Conservation (phyloP, 139 green algal genomes). For the Ostreobium quekettii region DNA sequence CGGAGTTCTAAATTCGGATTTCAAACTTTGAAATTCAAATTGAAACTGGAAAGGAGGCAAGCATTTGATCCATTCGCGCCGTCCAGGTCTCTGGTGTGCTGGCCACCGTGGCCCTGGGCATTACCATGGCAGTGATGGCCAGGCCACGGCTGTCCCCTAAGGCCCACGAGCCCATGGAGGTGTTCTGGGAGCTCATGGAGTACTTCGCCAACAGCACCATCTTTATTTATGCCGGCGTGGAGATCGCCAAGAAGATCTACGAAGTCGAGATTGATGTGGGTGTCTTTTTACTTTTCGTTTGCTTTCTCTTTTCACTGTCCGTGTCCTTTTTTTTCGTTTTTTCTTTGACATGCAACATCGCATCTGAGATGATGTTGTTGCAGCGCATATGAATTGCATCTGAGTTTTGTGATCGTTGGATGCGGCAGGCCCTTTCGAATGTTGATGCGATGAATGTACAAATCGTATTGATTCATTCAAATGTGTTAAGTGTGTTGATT, state of each 20-base stretch:
- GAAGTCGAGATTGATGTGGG: not conserved
- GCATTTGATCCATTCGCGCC: no score
- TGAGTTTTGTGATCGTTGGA: no score
- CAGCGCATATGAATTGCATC: no score
- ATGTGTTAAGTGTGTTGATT: no score
- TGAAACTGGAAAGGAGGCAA: no score
- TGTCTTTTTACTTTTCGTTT: not conserved
- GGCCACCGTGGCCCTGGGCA: constrained; percentile 34
- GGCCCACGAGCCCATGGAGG: constrained; percentile 25
- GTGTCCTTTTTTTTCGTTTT: not conserved
- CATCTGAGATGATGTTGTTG: no score
- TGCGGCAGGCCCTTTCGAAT: no score
- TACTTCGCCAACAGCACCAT: constrained; percentile 51
- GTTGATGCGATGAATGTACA: no score
- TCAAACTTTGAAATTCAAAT: no score
- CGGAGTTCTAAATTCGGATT: no score
- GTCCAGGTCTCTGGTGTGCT: constrained; percentile 54
- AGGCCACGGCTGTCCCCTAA: constrained; percentile 24
- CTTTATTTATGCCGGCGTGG: constrained; percentile 45
- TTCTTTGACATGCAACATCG: not conserved
- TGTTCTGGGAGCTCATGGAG: constrained; percentile 45
- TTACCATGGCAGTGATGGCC: constrained; percentile 35
- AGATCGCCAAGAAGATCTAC: constrained; percentile 30
- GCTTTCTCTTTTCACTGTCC: not conserved
- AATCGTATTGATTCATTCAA: no score